A percentile compares a stretch with the other conserved stretches of the same genome.
Conservation (phyloP, 176 grass and related monocot species). For the Urochloa ruziziensis region DNA sequence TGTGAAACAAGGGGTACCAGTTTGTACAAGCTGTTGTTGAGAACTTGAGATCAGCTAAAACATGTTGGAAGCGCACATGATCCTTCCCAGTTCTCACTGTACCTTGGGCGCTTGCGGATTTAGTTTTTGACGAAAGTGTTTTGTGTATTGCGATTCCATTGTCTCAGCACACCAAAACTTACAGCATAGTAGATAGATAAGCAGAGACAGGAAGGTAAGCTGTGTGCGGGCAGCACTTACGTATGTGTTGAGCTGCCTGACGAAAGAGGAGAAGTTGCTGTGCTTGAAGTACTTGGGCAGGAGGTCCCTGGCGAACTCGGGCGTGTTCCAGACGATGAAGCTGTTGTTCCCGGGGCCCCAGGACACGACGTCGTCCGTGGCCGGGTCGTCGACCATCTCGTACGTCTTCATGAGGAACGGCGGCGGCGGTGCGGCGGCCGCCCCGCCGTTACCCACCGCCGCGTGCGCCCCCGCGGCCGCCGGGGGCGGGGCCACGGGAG, state of each 20-base stretch:
- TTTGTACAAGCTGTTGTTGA: background rate
- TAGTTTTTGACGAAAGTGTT: background rate
- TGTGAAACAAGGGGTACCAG: background rate
- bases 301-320: constrained; percentile 88
- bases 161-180: background rate
- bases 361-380: constrained; percentile 64
- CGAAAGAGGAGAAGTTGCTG: constrained; percentile 92
- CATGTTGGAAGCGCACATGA: background rate
- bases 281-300: constrained; percentile 97
- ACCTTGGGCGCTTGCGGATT: background rate
- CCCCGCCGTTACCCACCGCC: constrained; percentile 15
- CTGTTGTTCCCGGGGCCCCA: constrained; percentile 83
- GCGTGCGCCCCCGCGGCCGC: background rate
- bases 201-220: too few species aligned
- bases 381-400: constrained; percentile 89
- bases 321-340: constrained; percentile 89
- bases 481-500: background rate
- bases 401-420: constrained; percentile 92
- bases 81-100: background rate
- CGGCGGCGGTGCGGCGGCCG: constrained; percentile 39
- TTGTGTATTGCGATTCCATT: background rate
- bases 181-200: background rate
- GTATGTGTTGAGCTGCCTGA: constrained; percentile 91
- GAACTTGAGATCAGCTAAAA: background rate
- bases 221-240: constrained; percentile 18